Conservation (phyloP, 495 filamentous ascomycete genomes). For the Penicillium chermesinum region DNA sequence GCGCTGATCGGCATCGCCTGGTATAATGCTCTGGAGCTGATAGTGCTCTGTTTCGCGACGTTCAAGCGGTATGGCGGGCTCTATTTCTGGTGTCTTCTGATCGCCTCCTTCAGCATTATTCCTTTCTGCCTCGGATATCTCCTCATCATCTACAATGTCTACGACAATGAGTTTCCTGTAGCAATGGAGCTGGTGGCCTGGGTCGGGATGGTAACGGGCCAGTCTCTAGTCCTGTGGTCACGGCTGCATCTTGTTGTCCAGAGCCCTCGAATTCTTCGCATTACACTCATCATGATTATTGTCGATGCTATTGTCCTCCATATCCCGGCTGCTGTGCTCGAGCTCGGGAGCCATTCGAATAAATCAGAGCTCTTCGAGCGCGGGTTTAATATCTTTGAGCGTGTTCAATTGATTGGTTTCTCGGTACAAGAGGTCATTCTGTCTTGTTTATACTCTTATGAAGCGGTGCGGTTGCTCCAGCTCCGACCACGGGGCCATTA, state of each 20-base stretch:
- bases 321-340: conserved; percentile 44
- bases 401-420: conserved; percentile 47
- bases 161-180: conserved; percentile 25
- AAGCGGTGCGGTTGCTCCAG: conserved; percentile 38
- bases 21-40: conserved; percentile 47
- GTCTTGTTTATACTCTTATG: conserved; percentile 47
- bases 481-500: conserved; percentile 26
- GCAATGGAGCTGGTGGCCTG: conserved; percentile 47
- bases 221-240: conserved; percentile 60
- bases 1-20: conserved; percentile 42
- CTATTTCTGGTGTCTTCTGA: conserved; percentile 52
- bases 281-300: conserved; percentile 52
- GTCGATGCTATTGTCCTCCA: conserved; percentile 47
- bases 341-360: conserved; percentile 41
- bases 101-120: conserved; percentile 47
- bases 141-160: conserved; percentile 45
- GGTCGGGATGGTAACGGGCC: conserved; percentile 56
- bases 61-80: conserved; percentile 46
- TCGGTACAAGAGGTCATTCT: conserved; percentile 49
- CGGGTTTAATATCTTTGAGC: conserved; percentile 44
- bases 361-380: conserved; percentile 14
- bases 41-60: conserved; percentile 43
- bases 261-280: conserved; percentile 37
- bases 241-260: conserved; percentile 51
- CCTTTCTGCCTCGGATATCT: conserved; percentile 50